Conservation (phyloP, 305 asterid species). For the Withania somnifera region DNA sequence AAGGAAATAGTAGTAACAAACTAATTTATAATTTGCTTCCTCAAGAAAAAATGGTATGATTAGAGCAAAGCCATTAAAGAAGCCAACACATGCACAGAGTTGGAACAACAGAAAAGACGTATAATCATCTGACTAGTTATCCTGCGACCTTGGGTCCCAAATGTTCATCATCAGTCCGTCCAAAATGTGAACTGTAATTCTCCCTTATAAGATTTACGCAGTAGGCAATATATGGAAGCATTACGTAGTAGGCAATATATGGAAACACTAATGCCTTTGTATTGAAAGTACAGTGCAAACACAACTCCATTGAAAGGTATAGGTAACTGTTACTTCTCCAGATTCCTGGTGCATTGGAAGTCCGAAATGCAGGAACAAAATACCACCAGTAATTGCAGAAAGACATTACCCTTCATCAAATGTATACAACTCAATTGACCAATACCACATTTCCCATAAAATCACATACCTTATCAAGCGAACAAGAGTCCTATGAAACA, state of each 20-base stretch:
- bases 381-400: background rate
- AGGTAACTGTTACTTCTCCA: background rate
- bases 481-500: background rate
- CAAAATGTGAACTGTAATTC: background rate
- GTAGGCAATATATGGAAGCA: too few species aligned
- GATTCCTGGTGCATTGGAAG: background rate
- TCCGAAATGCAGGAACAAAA: background rate
- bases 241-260: background rate
- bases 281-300: background rate
- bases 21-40: background rate
- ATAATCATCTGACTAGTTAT: too few species aligned
- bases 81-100: background rate
- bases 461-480: background rate
- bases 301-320: background rate
- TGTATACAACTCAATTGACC: background rate
- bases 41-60: too few species aligned
- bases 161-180: background rate
- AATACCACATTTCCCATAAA: background rate
- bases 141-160: background rate
- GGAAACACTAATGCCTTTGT: background rate
- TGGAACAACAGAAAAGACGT: background rate
- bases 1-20: background rate
- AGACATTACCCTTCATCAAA: background rate
- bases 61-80: background rate
- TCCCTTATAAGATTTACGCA: background rate